A percentile compares a stretch with the other conserved stretches of the same genome.
Evolutionary conservation across 805 yeast genomes (phyloP).

Genomic region (Candida lessepsii): DNA sequence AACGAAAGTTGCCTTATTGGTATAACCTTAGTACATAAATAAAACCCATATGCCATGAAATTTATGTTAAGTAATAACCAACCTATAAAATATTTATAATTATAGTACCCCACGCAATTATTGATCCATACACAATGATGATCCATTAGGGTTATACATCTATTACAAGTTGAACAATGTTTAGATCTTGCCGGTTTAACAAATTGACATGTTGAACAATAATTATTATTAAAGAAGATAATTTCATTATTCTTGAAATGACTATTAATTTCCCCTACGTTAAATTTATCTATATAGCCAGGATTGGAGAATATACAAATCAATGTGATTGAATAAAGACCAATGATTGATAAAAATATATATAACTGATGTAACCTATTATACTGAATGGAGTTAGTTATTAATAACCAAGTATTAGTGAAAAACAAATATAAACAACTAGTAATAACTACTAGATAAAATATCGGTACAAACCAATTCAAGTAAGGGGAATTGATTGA

Average conservation of each 20-base stretch:
- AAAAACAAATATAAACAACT: constrained; percentile 34
- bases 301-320: constrained; percentile 44
- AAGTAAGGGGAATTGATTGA: constrained; percentile 8
- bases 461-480: constrained; percentile 47
- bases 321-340: constrained; percentile 34
- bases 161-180: constrained; percentile 60
- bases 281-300: constrained; percentile 30
- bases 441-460: constrained; percentile 38
- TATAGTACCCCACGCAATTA: constrained; percentile 71
- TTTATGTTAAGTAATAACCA: constrained; percentile 52
- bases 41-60: constrained; percentile 42
- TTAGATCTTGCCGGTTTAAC: constrained; percentile 61
- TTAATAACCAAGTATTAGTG: constrained; percentile 22
- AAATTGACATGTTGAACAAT: constrained; percentile 48
- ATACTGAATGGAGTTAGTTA: constrained; percentile 13
- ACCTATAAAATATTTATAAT: constrained; percentile 57
- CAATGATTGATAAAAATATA: constrained; percentile 30
- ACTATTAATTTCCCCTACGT: constrained; percentile 11
- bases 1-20: constrained; percentile 18
- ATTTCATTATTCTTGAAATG: constrained; percentile 46
- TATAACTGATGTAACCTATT: constrained; percentile 16
- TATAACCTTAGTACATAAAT: constrained; percentile 29
- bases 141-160: constrained; percentile 49
- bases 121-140: constrained; percentile 69
- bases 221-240: constrained; percentile 47